Evolutionary conservation across 2,329 filamentous ascomycete genomes (phyloP).

Genomic region (Diaporthe helianthi): DNA sequence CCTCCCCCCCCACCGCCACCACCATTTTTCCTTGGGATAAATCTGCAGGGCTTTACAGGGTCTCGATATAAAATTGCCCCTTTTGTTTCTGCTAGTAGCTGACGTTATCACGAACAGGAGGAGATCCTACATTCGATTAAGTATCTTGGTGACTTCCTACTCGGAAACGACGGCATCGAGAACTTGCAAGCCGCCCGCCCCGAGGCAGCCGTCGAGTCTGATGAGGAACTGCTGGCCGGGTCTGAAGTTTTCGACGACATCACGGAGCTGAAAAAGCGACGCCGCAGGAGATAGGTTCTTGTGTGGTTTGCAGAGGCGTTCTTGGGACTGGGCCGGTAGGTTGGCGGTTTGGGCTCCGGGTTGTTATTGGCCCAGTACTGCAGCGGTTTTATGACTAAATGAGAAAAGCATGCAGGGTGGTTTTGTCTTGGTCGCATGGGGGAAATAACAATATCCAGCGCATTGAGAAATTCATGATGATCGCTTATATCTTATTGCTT

Average conservation of each 20-base stretch:
- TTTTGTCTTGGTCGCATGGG: neutral
- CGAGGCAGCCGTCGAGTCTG: conserved; percentile 38
- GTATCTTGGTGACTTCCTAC: conserved; percentile 82
- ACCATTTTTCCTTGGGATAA: neutral
- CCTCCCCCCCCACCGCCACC: no score
- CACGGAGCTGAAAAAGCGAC: conserved; percentile 32
- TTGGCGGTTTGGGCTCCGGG: neutral
- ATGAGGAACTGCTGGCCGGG: conserved; percentile 31
- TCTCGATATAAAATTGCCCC: neutral
- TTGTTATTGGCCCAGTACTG: neutral
- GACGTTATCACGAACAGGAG: conserved; percentile 48
- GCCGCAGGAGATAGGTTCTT: conserved; percentile 21
- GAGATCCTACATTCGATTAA: conserved; percentile 85
- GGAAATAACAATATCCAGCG: neutral
- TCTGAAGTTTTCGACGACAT: conserved; percentile 25
- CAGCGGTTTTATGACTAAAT: neutral
- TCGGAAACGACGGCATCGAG: conserved; percentile 74
- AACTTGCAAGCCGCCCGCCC: conserved; percentile 39
- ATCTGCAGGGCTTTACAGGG: neutral
- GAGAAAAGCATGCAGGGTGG: conserved; percentile 11
- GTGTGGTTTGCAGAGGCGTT: neutral
- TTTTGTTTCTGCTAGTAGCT: neutral
- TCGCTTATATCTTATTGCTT: no score
- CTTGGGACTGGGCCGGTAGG: neutral
- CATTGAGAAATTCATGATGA: neutral